phyloP scores from a whole-genome alignment of 2,329 filamentous ascomycete genomes.

The Colletotrichum tabaci region DNA sequence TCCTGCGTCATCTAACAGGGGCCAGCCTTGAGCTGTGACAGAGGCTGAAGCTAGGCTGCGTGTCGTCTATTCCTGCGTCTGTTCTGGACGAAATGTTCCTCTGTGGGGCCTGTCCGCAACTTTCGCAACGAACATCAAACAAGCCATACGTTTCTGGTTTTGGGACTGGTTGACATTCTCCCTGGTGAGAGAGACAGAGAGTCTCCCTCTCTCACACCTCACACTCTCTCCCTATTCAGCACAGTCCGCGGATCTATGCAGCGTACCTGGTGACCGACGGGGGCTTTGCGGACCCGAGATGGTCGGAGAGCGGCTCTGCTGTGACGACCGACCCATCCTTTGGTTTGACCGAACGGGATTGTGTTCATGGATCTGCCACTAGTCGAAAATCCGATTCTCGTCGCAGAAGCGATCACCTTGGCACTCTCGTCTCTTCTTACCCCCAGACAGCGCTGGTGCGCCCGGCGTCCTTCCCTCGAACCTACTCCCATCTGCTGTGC shows the following conservation, averaged over 20 bases:
- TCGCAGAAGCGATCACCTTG: slow-evolving; percentile 34
- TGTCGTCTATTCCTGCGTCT: slow-evolving; percentile 37
- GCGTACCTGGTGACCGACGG: background rate
- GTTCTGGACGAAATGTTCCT: slow-evolving; percentile 29
- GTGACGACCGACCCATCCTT: background rate
- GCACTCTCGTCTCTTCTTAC: slow-evolving; percentile 42
- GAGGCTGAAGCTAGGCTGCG: background rate
- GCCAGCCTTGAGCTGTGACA: slow-evolving; percentile 11
- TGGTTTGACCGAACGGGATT: background rate
- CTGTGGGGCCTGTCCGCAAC: slow-evolving; percentile 14
- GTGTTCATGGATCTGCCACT: slow-evolving; percentile 7
- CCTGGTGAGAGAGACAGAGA: too few relatives aligned
- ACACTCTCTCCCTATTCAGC: too few relatives aligned
- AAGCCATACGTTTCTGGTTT: slow-evolving; percentile 39
- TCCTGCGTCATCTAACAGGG: background rate
- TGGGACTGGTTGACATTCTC: slow-evolving; percentile 22
- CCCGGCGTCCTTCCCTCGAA: slow-evolving; percentile 8
- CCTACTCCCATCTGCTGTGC: slow-evolving; percentile 2
- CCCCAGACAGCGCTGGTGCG: slow-evolving; percentile 14
- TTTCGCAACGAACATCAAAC: slow-evolving; percentile 40
- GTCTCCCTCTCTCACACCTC: background rate
- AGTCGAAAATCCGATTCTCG: slow-evolving; percentile 36
- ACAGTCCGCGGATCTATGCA: background rate
- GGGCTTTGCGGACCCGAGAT: background rate
- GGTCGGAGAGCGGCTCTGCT: background rate